These are phyloP conservation scores for Synchytrium microbalum DNA, from an alignment of 371 early-diverging fungal genomes.

Conservation along the genomic window DNA sequence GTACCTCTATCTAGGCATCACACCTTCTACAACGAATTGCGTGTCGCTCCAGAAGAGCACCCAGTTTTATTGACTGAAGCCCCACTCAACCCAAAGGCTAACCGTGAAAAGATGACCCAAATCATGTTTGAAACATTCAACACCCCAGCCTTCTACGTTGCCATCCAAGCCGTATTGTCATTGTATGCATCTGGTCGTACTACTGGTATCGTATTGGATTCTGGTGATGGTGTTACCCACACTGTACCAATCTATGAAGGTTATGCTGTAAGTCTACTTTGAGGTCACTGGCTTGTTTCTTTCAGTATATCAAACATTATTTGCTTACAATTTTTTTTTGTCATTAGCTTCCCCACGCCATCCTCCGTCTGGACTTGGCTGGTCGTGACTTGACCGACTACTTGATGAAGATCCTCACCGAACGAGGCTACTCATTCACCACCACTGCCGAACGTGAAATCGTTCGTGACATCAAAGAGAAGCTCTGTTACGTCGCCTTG, in stretches of 20 bases:
- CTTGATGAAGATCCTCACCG: conserved; percentile 89
- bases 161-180: conserved; percentile 98
- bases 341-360: conserved; percentile 92
- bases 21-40: conserved; percentile 81
- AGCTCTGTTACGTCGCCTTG: conserved; percentile 98
- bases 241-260: conserved; percentile 99
- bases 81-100: conserved; percentile 96
- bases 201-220: conserved; percentile 99
- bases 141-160: conserved; percentile 97
- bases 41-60: conserved; percentile 94
- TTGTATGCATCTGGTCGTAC: conserved; percentile 99
- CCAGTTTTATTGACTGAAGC: conserved; percentile 98
- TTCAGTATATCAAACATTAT: too few species aligned
- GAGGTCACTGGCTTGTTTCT: too few species aligned
- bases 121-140: conserved; percentile 99
- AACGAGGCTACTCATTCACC: conserved; percentile 98
- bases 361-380: conserved; percentile 93
- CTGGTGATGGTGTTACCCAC: conserved; percentile 99
- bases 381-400: conserved; percentile 98
- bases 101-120: conserved; percentile 98
- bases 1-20: conserved; percentile 84
- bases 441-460: conserved; percentile 99
- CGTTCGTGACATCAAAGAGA: conserved; percentile 99
- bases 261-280: conserved; percentile 65
- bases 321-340: too few species aligned